Evolutionary conservation across 306 rosid genomes (phyloP).

Genomic region (Cucumis sativus): Cucumber_9930_V3 NC_026657.2:30178501-30179000

Average conservation of each 20-base stretch:
- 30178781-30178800: background rate
- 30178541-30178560: background rate
- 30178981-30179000: constrained; percentile 57
- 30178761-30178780: background rate
- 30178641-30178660: background rate
- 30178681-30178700: background rate
- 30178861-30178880: constrained; percentile 21
- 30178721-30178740: background rate
- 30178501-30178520: constrained; percentile 13
- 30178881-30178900: constrained; percentile 99
- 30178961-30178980: constrained; percentile 55
- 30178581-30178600: background rate
- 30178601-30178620: background rate
- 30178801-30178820: background rate
- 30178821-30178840: background rate
- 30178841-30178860: background rate
- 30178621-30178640: background rate
- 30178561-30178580: background rate
- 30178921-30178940: constrained; percentile 86
- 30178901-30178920: constrained; percentile 95
- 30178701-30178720: background rate
- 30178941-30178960: constrained; percentile 91
- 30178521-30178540: background rate
- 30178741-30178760: background rate
- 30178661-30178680: background rate